Evolutionary conservation across 2,329 filamentous ascomycete species (phyloP).

Genomic region (Venturia oleaginea): DNA sequence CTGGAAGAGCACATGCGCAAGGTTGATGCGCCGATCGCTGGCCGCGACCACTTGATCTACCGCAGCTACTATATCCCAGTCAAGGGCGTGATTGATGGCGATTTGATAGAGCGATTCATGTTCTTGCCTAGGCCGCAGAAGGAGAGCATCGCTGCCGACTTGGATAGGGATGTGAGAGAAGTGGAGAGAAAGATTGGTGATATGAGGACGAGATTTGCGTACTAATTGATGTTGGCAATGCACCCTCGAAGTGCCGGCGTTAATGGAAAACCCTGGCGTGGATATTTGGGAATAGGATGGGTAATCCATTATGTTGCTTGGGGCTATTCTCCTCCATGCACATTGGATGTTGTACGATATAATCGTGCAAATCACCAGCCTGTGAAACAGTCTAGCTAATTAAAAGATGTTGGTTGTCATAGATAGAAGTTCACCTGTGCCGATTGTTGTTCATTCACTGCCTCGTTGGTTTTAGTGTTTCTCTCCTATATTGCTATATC

Average conservation of each 20-base stretch:
- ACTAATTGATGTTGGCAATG: conserved; percentile 14
- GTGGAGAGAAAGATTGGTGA: conserved; percentile 76
- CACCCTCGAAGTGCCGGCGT: neutral
- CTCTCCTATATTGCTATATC: no score
- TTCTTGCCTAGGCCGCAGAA: conserved; percentile 81
- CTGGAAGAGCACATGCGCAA: conserved; percentile 80
- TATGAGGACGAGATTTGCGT: conserved; percentile 21
- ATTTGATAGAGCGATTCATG: conserved; percentile 87
- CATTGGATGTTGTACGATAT: neutral
- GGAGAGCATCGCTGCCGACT: conserved; percentile 85
- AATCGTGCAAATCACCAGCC: neutral
- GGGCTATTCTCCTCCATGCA: neutral
- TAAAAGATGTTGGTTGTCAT: no score
- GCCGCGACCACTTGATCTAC: conserved; percentile 92
- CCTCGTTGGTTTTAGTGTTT: no score
- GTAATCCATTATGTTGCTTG: neutral
- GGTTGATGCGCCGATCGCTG: conserved; percentile 80
- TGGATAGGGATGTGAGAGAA: conserved; percentile 83
- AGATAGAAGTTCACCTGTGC: no score
- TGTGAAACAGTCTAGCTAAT: neutral
- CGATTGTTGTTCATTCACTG: no score
- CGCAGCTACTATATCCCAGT: conserved; percentile 92
- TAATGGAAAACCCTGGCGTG: neutral
- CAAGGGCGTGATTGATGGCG: conserved; percentile 93
- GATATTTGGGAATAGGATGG: neutral